Conservation (phyloP, 805 yeast genomes). For the Zygosaccharomyces lentus region DNA sequence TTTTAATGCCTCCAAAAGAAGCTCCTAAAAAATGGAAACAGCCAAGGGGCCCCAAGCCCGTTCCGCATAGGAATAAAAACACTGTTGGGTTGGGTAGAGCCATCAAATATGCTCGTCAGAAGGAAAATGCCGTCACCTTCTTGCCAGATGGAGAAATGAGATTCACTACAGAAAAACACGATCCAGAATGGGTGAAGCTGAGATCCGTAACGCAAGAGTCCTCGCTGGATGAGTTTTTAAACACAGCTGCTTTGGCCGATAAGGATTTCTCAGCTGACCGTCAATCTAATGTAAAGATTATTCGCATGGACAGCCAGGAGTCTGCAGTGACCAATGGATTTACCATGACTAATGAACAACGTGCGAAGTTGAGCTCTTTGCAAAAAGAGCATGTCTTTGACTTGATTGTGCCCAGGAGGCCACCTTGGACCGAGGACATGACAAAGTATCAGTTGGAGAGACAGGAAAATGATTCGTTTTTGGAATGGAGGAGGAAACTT, state of each 20-base stretch:
- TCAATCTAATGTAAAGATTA: constrained; percentile 74
- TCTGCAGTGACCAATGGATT: constrained; percentile 48
- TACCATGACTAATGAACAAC: constrained; percentile 63
- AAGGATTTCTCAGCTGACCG: constrained; percentile 94
- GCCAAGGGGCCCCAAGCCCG: constrained; percentile 91
- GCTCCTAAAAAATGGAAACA: constrained; percentile 74
- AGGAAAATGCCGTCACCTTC: constrained; percentile 63
- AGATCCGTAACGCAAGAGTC: constrained; percentile 93
- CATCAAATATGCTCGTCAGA: constrained; percentile 66
- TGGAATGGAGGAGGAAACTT: constrained; percentile 89
- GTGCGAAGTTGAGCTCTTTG: constrained; percentile 51
- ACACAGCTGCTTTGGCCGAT: constrained; percentile 93
- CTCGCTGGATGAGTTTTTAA: constrained; percentile 88
- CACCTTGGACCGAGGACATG: constrained; percentile 71
- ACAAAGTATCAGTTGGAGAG: constrained; percentile 76
- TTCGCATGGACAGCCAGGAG: constrained; percentile 58
- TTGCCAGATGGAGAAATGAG: constrained; percentile 86
- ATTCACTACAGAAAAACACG: constrained; percentile 78
- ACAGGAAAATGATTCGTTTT: constrained; percentile 82
- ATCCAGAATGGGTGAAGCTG: constrained; percentile 83
- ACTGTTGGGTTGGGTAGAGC: constrained; percentile 82
- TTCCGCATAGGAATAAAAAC: constrained; percentile 77
- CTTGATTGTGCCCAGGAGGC: constrained; percentile 90
- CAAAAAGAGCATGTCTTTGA: constrained; percentile 65
- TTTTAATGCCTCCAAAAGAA: constrained; percentile 40